Evolutionary conservation across 2,329 filamentous ascomycete species (phyloP), one percentile per base, ranked within the genome.

Genomic region (Cryphonectria radicalis): DNA sequence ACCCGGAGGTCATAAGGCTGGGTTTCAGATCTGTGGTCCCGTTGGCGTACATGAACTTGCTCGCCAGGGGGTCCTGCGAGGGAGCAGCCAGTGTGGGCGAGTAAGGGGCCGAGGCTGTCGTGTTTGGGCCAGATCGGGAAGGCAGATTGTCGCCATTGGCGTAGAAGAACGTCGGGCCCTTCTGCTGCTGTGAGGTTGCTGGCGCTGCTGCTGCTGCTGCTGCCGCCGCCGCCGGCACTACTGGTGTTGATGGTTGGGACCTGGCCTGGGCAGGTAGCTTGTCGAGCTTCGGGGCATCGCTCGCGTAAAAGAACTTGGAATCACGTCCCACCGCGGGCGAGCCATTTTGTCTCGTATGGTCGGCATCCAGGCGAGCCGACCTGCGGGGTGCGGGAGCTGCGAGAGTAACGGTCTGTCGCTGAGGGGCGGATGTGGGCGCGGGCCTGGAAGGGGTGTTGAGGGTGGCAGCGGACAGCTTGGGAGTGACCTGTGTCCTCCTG

Each of bases 291-390:
- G 74, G 76, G 32, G 88, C 92, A 76, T 97, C 93, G 79, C 91
- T 93, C 40, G 95, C 96, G 79, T 97, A 95, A 80, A 99, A 98
- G 86, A 98, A 98, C 83, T 94, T 95, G 68, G 91, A 82, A 67
- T 88, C 86, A 28, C 77, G 76, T 72, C 80, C 76, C 53, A 79
- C 78, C 53, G 80, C 77, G 22, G 75, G 78, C 73, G 74, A 74
- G 67, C 72, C 76, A 67, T 28, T 78, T 76, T 67, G 78, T 73
- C 67, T 80, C 53, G 77, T 42, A 42, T 74, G 70, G 67, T 82
- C 80, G 1, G 74, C 74, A 0, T 80, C 77, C 67, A 76, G 74
- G 42, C 74, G 67, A 64, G 73, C 74, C 60, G 77, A 81, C 68
- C 82, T 80, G 69, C 80, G 79, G 19, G 81, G 76, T 42, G 84